Base-by-base conservation (phyloP, 805 yeast species). In the Debaryomyces castellii region DNA sequence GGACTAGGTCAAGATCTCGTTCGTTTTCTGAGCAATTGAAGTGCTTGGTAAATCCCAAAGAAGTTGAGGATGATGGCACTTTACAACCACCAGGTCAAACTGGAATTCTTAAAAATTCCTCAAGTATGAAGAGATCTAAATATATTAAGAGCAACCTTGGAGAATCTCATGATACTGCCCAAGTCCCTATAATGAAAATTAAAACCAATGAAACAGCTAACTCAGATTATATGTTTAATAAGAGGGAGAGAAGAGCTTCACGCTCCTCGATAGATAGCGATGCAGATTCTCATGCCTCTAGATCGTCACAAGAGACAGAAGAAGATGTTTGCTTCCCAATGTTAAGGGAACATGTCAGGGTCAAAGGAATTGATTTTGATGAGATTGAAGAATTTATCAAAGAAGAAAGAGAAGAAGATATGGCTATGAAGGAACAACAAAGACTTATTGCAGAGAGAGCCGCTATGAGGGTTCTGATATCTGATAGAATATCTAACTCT, bases 261-360 rank as follows among this genome's bases (percentile, higher is more conserved):
- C 51, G 63, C 49, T 51, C 70, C 5, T 57, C 77, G 11, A 64
- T 69, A 34, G 89, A 84, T 55, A 78, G 82, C 49, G 92, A 86
- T 52, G 77, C 76, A 17, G 85, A 80, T 54, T 85, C 91, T 1
- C 87, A 81, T 54, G 87, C 83, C 1, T 85, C 92, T 8, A 74
- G 89, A 52, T 81, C 83, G 16, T 83, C 91, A 3, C 96, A 88
- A 55, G 97, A 90, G 60, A 89, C 96, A 0, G 98, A 92, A 59
- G 97, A 89, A 61, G 98, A 92, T 77, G 99, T 92, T 38, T 92
- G 98, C 73, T 91, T 91, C 67, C 98, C 98, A 2, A 85, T 89
- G 89, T 70, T 82, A 41, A 83, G 87, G 3, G 85, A 85, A 49
- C 76, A 72, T 50, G 69, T 72, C 22, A 62, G 74, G 43, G 70